phyloP scores from a whole-genome alignment of 306 rosid species.

The Begonia masoniana region DNA sequence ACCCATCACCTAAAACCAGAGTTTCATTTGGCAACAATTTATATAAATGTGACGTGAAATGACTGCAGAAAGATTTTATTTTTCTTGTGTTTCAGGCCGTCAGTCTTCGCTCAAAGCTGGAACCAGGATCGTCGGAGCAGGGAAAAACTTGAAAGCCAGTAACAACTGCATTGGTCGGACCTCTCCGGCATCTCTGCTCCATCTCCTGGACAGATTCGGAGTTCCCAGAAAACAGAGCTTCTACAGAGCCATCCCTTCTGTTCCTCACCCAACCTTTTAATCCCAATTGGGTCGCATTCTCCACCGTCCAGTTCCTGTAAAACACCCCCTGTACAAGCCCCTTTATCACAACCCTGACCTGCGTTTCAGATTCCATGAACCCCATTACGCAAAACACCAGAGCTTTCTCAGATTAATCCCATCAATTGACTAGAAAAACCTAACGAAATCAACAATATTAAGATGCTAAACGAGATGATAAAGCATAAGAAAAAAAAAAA shows the following conservation, averaged over 20 bases:
- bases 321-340: constrained; percentile 79
- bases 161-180: constrained; percentile 59
- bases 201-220: constrained; percentile 41
- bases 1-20: no score
- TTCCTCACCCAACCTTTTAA: constrained; percentile 45
- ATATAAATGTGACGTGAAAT: no score
- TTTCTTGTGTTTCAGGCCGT: constrained; percentile 29
- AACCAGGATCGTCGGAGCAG: constrained; percentile 40
- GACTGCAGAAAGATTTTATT: no score
- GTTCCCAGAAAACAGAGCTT: constrained; percentile 35
- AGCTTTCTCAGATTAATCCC: neutral
- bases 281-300: constrained; percentile 34
- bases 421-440: no score
- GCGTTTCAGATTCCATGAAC: constrained; percentile 12
- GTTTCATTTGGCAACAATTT: no score
- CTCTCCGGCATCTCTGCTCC: constrained; percentile 83
- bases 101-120: constrained; percentile 43
- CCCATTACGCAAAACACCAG: neutral
- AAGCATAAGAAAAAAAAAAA: neutral
- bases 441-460: no score
- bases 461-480: neutral
- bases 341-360: constrained; percentile 81
- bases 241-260: constrained; percentile 47
- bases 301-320: constrained; percentile 38
- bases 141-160: constrained; percentile 63